phyloP scores from a whole-genome alignment of 306 rosid genomes.

The Sindora glabra region DNA sequence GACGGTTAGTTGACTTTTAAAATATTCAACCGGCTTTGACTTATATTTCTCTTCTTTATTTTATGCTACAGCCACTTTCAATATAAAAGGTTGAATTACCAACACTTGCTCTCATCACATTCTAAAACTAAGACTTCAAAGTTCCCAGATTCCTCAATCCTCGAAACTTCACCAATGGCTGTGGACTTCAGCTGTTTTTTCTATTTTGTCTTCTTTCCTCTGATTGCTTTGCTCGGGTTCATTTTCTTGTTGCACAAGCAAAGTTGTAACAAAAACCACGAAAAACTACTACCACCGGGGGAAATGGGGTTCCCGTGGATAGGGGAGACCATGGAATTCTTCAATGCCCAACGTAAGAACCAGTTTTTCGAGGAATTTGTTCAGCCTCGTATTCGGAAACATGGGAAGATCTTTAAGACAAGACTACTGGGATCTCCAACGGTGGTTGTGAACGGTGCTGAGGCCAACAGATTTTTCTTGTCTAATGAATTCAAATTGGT shows the following conservation, averaged over 20 bases:
- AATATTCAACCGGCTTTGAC: constrained; percentile 13
- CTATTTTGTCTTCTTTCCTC: constrained; percentile 19
- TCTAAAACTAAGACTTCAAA: not conserved
- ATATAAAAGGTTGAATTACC: constrained; percentile 21
- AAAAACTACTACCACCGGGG: constrained; percentile 56
- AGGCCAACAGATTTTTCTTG: constrained; percentile 55
- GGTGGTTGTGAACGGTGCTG: constrained; percentile 67
- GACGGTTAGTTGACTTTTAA: constrained; percentile 19
- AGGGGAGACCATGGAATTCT: constrained; percentile 78
- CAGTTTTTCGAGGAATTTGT: constrained; percentile 51
- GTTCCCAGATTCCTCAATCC: constrained; percentile 1
- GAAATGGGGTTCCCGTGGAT: constrained; percentile 69
- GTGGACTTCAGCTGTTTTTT: constrained; percentile 5
- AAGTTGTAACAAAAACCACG: constrained; percentile 13
- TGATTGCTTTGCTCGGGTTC: constrained; percentile 21
- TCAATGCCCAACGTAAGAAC: constrained; percentile 57
- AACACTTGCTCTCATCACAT: constrained; percentile 3
- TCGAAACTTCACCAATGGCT: constrained; percentile 27
- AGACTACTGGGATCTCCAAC: constrained; percentile 82
- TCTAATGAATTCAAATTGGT: constrained; percentile 84
- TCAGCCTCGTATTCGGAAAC: constrained; percentile 38
- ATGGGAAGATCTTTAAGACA: constrained; percentile 67
- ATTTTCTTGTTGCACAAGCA: constrained; percentile 29
- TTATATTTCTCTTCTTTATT: not conserved
- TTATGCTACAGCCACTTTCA: constrained; percentile 12